Percentiles rank a stretch among this genome's conserved stretches.
Evolutionary conservation across 2,329 filamentous ascomycete genomes (phyloP).

Genomic region (Fusarium clavum): DNA sequence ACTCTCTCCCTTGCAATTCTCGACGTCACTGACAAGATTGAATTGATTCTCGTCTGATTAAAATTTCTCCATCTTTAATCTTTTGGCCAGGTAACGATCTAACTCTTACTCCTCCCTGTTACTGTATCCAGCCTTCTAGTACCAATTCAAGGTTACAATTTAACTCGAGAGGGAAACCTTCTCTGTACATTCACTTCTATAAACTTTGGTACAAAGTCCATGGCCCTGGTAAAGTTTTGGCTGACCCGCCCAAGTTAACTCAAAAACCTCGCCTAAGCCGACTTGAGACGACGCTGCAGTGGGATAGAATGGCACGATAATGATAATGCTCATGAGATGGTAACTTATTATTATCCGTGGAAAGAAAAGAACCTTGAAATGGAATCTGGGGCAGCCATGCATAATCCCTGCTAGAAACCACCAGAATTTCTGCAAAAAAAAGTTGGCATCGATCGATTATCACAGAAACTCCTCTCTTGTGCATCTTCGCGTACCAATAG

Average conservation of each 20-base stretch:
- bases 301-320: neutral
- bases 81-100: slow-evolving; percentile 22
- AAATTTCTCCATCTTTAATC: slow-evolving; percentile 4
- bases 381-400: slow-evolving; percentile 21
- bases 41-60: slow-evolving; percentile 22
- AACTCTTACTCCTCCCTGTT: neutral
- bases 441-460: slow-evolving; percentile 29
- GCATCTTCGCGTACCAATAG: slow-evolving; percentile 3
- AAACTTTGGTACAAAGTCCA: slow-evolving; percentile 1
- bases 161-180: neutral
- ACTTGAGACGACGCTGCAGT: neutral
- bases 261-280: neutral
- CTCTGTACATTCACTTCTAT: neutral
- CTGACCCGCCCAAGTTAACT: neutral
- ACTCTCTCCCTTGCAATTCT: slow-evolving; percentile 18
- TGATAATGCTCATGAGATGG: neutral
- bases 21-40: slow-evolving; percentile 23
- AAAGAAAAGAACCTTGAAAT: slow-evolving; percentile 9
- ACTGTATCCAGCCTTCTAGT: neutral
- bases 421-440: slow-evolving; percentile 5
- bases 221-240: neutral
- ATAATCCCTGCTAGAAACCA: slow-evolving; percentile 2
- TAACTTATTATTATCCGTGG: neutral
- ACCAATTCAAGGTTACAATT: slow-evolving; percentile 20
- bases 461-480: slow-evolving; percentile 16